Percentiles rank a stretch among this genome's conserved stretches.
These are phyloP conservation scores for Colletotrichum ledebouriae DNA, from an alignment of 2,329 filamentous ascomycete species.

Conservation along the genomic window DNA sequence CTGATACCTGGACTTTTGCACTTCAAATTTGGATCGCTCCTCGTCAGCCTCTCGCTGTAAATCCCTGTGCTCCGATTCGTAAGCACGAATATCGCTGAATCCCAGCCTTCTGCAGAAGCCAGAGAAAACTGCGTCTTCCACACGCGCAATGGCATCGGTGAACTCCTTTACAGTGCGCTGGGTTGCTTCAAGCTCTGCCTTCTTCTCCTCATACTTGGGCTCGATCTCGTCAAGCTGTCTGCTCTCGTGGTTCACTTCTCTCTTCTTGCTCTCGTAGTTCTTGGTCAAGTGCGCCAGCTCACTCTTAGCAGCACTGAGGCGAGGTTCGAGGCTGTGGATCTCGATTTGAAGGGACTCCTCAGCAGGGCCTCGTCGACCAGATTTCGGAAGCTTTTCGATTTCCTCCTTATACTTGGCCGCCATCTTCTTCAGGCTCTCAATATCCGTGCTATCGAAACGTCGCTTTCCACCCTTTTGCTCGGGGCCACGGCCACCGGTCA, in stretches of 20 bases:
- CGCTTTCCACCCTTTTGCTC: slow-evolving; percentile 81
- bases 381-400: slow-evolving; percentile 83
- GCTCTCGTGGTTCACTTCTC: slow-evolving; percentile 81
- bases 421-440: slow-evolving; percentile 84
- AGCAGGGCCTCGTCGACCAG: slow-evolving; percentile 79
- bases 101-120: slow-evolving; percentile 89
- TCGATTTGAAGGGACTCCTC: slow-evolving; percentile 88
- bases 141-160: slow-evolving; percentile 75
- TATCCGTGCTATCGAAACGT: slow-evolving; percentile 89
- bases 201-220: slow-evolving; percentile 82
- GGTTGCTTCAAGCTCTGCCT: slow-evolving; percentile 73
- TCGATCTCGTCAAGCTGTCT: slow-evolving; percentile 80
- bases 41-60: slow-evolving; percentile 91
- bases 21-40: slow-evolving; percentile 87
- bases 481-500: slow-evolving; percentile 92
- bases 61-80: slow-evolving; percentile 92
- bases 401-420: slow-evolving; percentile 83
- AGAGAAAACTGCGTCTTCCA: slow-evolving; percentile 90
- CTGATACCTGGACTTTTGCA: slow-evolving; percentile 83
- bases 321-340: slow-evolving; percentile 82
- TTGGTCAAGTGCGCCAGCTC: slow-evolving; percentile 84
- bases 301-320: slow-evolving; percentile 76
- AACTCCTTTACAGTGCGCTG: slow-evolving; percentile 65
- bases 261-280: slow-evolving; percentile 87
- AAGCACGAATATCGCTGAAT: slow-evolving; percentile 90